Percentiles rank a stretch among this genome's conserved stretches.
These are phyloP conservation scores for Rhipidocladum racemiflorum DNA, from an alignment of 176 grass and related monocot species.

Conservation along the genomic window DNA sequence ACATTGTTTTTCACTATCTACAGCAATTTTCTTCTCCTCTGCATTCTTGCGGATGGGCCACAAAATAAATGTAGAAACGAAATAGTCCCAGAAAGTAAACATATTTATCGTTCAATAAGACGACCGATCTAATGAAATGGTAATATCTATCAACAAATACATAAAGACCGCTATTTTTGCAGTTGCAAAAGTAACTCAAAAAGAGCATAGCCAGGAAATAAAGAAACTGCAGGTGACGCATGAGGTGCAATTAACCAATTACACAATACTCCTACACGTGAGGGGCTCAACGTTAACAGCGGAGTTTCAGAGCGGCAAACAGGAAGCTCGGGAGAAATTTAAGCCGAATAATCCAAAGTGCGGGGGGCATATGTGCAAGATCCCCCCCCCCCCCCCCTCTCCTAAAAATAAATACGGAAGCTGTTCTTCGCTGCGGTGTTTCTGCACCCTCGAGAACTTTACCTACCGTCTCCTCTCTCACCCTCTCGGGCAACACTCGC, in stretches of 20 bases:
- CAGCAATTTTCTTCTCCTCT: not conserved
- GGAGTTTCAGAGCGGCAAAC: not conserved
- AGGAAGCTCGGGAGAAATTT: not conserved
- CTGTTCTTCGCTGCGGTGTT: constrained; percentile 29
- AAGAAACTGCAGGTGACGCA: not conserved
- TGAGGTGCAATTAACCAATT: not conserved
- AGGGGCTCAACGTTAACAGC: not conserved
- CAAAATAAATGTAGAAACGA: not conserved
- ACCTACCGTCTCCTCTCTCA: too few relatives aligned
- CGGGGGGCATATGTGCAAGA: not conserved
- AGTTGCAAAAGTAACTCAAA: not conserved
- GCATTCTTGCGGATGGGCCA: not conserved
- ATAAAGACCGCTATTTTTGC: not conserved
- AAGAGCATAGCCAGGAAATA: not conserved
- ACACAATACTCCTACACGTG: not conserved
- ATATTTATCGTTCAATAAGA: not conserved
- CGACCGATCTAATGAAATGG: not conserved
- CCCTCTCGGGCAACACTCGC: too few relatives aligned
- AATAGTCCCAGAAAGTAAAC: not conserved
- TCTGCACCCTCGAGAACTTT: not conserved
- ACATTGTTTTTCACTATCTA: not conserved
- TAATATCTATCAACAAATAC: not conserved
- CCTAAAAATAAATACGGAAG: not conserved
- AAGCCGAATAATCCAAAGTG: not conserved
- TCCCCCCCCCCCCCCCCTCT: not conserved